Evolutionary conservation across 495 filamentous ascomycete genomes (phyloP), one percentile per base, ranked within the genome.

Genomic region (Tuber brumale): DNA sequence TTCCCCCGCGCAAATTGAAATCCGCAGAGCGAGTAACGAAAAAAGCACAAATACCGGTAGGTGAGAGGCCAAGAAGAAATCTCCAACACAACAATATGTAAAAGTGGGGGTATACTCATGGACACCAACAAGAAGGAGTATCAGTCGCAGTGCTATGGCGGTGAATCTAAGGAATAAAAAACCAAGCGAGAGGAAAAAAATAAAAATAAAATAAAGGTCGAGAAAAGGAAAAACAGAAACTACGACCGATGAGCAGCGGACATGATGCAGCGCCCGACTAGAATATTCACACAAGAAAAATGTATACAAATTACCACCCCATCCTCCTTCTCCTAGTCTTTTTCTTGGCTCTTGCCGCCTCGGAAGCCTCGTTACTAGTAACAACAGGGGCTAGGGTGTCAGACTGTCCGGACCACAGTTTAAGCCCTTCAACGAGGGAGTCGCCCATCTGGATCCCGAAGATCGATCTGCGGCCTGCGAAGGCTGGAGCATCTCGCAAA

Each of bases 201-300:
- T 39, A 4, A 45, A 45, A 23, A 48, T 1, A 48, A 45, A 19
- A 46, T 19, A 46, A 46, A 46, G 16, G 48, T 0, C 6, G 7
- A 27, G n/a, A 61, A 57, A n/a, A 57, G 10, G 51, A 61, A 61
- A 61, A 5, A 61, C 3, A 61, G 5, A 10, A 23, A 14, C 51
- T n/a, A n/a, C 23, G 21, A 12, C 23, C 10, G 48, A 57, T 0
- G 8, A 12, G 23, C 10, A 27, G n/a, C 51, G 3, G n/a, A 61
- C 1, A 57, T 12, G 9, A 57, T 51, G 48, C 48, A 57, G 23
- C 21, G 8, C 48, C 48, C 48, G 7, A 51, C 9, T n/a, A 12
- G 48, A 57, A n/a, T 61, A 61, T 61, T 61, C n/a, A 61, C 51
- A 61, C 51, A 61, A 27, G 51, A 31, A 61, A 61, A 61, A 27